phyloP scores from a whole-genome alignment of 768 basidiomycete genomes.

The Termitomyces sp. region DNA sequence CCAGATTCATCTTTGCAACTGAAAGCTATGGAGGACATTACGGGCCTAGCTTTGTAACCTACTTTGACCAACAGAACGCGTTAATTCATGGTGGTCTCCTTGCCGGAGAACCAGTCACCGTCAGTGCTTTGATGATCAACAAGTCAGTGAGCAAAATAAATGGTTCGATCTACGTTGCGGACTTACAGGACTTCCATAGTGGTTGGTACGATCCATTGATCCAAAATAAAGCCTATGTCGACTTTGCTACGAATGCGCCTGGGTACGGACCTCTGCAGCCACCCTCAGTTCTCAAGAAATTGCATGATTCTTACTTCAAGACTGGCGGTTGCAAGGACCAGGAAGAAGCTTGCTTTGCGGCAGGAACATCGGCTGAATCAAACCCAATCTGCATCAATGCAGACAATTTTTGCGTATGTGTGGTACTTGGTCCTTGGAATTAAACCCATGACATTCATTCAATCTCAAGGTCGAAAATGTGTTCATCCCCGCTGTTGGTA shows the following conservation, averaged over 20 bases:
- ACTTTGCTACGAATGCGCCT: slow-evolving; percentile 56
- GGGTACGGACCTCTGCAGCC: slow-evolving; percentile 61
- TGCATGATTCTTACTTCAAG: slow-evolving; percentile 45
- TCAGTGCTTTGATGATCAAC: slow-evolving; percentile 62
- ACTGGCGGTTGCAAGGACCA: slow-evolving; percentile 48
- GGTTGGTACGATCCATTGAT: slow-evolving; percentile 65
- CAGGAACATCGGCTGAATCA: slow-evolving; percentile 39
- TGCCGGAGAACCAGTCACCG: slow-evolving; percentile 42
- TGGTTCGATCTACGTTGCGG: not conserved
- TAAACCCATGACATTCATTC: not conserved
- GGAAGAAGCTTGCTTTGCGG: slow-evolving; percentile 50
- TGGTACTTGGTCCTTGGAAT: slow-evolving; percentile 9
- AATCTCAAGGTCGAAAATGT: slow-evolving; percentile 35
- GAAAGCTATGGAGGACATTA: slow-evolving; percentile 70
- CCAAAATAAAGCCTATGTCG: slow-evolving; percentile 55
- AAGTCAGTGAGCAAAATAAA: slow-evolving; percentile 29
- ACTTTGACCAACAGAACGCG: slow-evolving; percentile 57
- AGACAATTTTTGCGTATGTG: slow-evolving; percentile 50
- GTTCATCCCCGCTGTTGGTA: slow-evolving; percentile 43
- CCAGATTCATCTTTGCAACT: slow-evolving; percentile 58
- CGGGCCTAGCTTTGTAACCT: slow-evolving; percentile 58
- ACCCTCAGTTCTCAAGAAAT: slow-evolving; percentile 33
- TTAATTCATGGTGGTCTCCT: slow-evolving; percentile 39
- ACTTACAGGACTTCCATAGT: slow-evolving; percentile 21
- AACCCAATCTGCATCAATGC: slow-evolving; percentile 45